phyloP scores from a whole-genome alignment of 1,139 yeast genomes.

The Blastobotrys capitulatus region DNA sequence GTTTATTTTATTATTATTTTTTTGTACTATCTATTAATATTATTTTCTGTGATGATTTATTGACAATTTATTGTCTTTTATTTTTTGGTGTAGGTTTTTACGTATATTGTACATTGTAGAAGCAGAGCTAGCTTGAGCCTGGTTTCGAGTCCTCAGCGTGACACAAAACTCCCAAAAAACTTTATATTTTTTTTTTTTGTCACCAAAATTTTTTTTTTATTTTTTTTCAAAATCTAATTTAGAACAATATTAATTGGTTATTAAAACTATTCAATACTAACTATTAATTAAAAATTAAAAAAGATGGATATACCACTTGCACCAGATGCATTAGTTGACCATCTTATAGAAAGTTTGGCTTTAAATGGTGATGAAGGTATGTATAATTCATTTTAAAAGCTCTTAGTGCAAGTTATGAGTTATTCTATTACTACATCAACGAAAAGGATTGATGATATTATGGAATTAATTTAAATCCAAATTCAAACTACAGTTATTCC shows the following conservation, averaged over 20 bases:
- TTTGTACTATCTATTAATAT: neutral
- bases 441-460: no score
- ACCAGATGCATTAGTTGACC: constrained; percentile 31
- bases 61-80: neutral
- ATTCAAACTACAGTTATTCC: no score
- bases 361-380: constrained; percentile 32
- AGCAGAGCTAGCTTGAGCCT: neutral
- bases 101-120: no score
- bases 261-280: no score
- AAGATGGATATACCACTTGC: constrained; percentile 15
- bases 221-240: neutral
- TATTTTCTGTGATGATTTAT: neutral
- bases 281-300: no score
- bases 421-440: no score
- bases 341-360: constrained; percentile 30
- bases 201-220: neutral
- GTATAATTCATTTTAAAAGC: no score
- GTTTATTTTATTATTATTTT: neutral
- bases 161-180: constrained; percentile 6
- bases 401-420: no score
- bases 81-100: neutral
- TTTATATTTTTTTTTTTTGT: neutral
- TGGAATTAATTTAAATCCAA: no score
- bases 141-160: constrained; percentile 1
- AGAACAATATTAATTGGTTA: neutral